Conservation (phyloP, 352 stramenopile genomes). For the Globisporangium takayamanum region DNA sequence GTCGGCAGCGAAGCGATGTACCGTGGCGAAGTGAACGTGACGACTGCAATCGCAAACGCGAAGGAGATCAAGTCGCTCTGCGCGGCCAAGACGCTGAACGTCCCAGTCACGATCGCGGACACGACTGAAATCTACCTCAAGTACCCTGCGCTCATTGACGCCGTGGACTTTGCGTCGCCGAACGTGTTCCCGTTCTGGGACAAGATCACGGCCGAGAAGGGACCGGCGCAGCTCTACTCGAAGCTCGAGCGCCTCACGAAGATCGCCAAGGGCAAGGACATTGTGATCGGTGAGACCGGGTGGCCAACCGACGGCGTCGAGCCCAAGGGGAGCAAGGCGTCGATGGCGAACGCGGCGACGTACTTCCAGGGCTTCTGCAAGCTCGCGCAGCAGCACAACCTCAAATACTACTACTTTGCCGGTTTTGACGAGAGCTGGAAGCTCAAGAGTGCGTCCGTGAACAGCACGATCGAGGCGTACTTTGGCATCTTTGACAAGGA, state of each 20-base stretch:
- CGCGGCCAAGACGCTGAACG: conserved; percentile 14
- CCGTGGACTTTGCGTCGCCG: conserved; percentile 44
- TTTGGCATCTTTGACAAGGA: conserved; percentile 55
- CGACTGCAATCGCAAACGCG: conserved; percentile 33
- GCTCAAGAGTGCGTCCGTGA: conserved; percentile 29
- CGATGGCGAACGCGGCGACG: conserved; percentile 30
- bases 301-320: conserved; percentile 42
- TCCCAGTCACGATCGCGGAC: conserved; percentile 59
- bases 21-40: conserved; percentile 44
- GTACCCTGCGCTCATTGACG: conserved; percentile 36
- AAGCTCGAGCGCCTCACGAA: conserved; percentile 31
- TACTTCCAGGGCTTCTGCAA: conserved; percentile 60
- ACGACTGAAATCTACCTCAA: conserved; percentile 57
- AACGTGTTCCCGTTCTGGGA: conserved; percentile 78
- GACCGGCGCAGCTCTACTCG: conserved; percentile 30
- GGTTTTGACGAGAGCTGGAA: conserved; percentile 65
- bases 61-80: conserved; percentile 34
- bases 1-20: conserved; percentile 69
- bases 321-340: conserved; percentile 31
- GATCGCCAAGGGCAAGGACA: conserved; percentile 25
- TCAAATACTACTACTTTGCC: conserved; percentile 68
- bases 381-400: conserved; percentile 23
- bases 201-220: conserved; percentile 24
- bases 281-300: conserved; percentile 66
- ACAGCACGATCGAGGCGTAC: conserved; percentile 61